Evolutionary conservation across 2,329 filamentous ascomycete species (phyloP).

Genomic region (Ophiocordyceps polyrhachis-furcata): DNA sequence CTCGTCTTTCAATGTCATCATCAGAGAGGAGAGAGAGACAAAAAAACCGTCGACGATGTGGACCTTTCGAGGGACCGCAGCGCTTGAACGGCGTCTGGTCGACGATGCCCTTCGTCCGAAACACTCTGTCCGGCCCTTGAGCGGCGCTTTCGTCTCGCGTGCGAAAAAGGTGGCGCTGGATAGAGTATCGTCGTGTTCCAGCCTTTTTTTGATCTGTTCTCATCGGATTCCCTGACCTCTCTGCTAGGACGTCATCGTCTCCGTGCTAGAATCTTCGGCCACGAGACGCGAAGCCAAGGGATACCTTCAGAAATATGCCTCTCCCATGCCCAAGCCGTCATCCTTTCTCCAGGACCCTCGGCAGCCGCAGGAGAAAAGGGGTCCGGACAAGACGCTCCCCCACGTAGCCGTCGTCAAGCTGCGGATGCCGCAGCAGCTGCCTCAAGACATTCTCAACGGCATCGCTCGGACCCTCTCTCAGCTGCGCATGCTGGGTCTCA

Average conservation of each 20-base stretch:
- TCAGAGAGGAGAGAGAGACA: too few relatives aligned
- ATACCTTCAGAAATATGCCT: constrained; percentile 70
- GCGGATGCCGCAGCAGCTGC: constrained; percentile 50
- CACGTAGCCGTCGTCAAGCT: constrained; percentile 77
- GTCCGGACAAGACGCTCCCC: constrained; percentile 3
- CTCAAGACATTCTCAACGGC: constrained; percentile 50
- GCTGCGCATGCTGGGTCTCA: constrained; percentile 62
- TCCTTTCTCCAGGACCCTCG: constrained; percentile 18
- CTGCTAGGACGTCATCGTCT: constrained; percentile 61
- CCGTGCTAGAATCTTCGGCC: constrained; percentile 70
- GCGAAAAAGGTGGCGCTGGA: not conserved
- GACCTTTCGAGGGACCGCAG: not conserved
- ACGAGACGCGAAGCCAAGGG: constrained; percentile 86
- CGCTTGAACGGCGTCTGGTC: not conserved
- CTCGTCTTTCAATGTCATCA: not conserved
- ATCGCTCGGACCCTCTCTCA: constrained; percentile 73
- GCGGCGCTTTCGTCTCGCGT: not conserved
- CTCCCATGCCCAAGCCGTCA: constrained; percentile 7
- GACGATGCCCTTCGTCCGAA: not conserved
- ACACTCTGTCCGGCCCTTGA: not conserved
- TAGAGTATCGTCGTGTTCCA: not conserved
- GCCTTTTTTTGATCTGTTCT: not conserved
- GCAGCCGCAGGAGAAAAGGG: constrained; percentile 2
- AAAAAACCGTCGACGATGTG: not conserved
- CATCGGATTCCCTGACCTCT: not conserved